phyloP scores from a whole-genome alignment of 2,329 filamentous ascomycete species.

The Claviceps digitariae region DNA sequence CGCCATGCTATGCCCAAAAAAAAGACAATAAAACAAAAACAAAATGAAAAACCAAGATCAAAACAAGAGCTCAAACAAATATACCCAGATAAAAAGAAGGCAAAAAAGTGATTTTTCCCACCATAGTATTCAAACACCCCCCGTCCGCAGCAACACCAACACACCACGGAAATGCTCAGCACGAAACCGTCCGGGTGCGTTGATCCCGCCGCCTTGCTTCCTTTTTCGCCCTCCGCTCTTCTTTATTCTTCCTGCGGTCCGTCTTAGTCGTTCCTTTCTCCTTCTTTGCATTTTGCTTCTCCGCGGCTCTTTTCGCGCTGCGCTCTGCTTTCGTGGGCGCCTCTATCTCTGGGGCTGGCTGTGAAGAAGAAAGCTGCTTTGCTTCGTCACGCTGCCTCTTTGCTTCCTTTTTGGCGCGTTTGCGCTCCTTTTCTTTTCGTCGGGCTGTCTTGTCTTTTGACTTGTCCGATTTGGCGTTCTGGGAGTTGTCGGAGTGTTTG shows the following conservation, averaged over 20 bases:
- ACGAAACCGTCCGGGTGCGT: conserved; percentile 15
- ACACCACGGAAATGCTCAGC: neutral
- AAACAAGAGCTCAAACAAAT: neutral
- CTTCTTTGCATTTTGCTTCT: conserved; percentile 18
- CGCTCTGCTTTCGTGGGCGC: conserved; percentile 31
- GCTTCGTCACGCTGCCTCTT: conserved; percentile 12
- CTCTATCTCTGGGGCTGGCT: conserved; percentile 7
- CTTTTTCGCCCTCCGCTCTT: conserved; percentile 32
- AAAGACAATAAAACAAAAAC: neutral
- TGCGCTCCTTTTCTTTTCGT: conserved; percentile 1
- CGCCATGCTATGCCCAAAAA: conserved; percentile 5
- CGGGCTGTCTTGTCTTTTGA: neutral
- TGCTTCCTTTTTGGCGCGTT: conserved; percentile 5
- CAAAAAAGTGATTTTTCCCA: too few relatives aligned
- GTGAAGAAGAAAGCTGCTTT: neutral
- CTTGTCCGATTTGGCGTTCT: neutral
- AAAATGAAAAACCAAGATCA: neutral
- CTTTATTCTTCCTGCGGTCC: conserved; percentile 13
- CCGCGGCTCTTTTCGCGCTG: conserved; percentile 19
- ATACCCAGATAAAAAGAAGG: too few relatives aligned
- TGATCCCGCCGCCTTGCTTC: conserved; percentile 27
- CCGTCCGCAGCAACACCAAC: too few relatives aligned
- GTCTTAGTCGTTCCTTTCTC: conserved; percentile 12
- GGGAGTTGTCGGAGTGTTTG: neutral
- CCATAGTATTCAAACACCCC: too few relatives aligned